These are phyloP conservation scores for Trichoderma sp. DNA, from an alignment of 2,329 filamentous ascomycete genomes.

Conservation along the genomic window DNA sequence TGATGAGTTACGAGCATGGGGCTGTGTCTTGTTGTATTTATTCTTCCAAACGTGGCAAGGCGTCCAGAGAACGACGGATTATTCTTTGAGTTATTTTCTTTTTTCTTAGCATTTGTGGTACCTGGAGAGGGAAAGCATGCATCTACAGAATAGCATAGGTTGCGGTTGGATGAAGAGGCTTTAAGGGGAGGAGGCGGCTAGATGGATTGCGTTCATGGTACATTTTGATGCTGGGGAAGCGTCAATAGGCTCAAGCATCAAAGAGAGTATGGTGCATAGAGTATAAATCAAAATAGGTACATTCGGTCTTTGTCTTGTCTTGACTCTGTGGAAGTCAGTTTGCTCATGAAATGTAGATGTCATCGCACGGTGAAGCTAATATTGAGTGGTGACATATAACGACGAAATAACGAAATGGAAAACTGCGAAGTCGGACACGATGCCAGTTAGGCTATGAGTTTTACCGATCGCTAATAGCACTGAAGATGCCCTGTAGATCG, in stretches of 20 bases:
- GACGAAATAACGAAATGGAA: background rate
- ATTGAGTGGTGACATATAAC: background rate
- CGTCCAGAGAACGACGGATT: conserved; percentile 15
- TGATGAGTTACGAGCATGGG: conserved; percentile 3
- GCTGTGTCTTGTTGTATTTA: background rate
- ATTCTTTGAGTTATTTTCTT: background rate
- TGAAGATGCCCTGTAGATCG: background rate
- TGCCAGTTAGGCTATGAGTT: background rate
- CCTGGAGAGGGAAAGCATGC: background rate
- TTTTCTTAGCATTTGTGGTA: background rate
- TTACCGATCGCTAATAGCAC: background rate
- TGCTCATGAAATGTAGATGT: background rate
- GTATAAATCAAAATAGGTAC: background rate
- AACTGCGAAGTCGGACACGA: background rate
- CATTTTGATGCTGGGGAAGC: background rate
- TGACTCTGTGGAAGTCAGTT: background rate
- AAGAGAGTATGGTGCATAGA: background rate
- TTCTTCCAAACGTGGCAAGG: conserved; percentile 10
- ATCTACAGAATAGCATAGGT: background rate
- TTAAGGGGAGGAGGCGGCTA: background rate
- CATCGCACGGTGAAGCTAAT: background rate
- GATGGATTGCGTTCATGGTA: background rate
- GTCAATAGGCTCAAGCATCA: background rate
- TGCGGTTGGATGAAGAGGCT: background rate
- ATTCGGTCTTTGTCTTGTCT: background rate